Percentiles rank a stretch among this genome's conserved stretches.
phyloP scores from a whole-genome alignment of 441 rosid species.

The Adansonia madagascariensis region DNA sequence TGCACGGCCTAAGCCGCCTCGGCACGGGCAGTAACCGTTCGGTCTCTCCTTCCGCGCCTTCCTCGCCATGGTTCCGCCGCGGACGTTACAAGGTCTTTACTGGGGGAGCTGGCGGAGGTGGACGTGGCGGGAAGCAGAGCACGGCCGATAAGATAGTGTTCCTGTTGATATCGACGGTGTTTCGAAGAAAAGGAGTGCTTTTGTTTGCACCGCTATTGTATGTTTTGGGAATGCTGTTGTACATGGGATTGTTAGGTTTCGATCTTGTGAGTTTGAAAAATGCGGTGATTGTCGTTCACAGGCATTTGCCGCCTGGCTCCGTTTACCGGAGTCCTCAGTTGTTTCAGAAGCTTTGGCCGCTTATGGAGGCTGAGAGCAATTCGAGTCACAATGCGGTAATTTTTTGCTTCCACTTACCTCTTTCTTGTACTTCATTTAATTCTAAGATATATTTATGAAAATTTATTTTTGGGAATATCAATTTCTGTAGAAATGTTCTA shows the following conservation, averaged over 20 bases:
- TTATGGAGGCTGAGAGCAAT: conserved; percentile 75
- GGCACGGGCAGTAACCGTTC: conserved; percentile 53
- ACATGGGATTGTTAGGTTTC: conserved; percentile 81
- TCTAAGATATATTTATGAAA: not conserved
- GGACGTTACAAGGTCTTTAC: conserved; percentile 42
- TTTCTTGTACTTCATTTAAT: not conserved
- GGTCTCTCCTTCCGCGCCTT: conserved; percentile 67
- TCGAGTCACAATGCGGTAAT: conserved; percentile 65
- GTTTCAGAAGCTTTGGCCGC: conserved; percentile 77
- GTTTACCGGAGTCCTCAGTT: conserved; percentile 88
- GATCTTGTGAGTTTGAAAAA: conserved; percentile 67
- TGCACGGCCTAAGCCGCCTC: conserved; percentile 92
- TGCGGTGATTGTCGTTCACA: conserved; percentile 53
- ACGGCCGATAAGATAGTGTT: conserved; percentile 57
- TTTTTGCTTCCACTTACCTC: not conserved
- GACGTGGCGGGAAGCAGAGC: conserved; percentile 49
- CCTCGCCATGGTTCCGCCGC: conserved; percentile 78
- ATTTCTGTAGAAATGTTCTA: not conserved
- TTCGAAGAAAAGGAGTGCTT: conserved; percentile 71
- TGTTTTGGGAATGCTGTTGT: conserved; percentile 77
- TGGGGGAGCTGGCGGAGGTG: conserved; percentile 12
- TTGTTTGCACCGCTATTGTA: conserved; percentile 86
- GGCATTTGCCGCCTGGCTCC: conserved; percentile 68
- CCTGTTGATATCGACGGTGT: conserved; percentile 56
- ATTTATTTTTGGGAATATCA: too few species aligned